A percentile compares a stretch with the other conserved stretches of the same genome.
Conservation (phyloP, 1,284 basidiomycete species). For the Fomitopsis betulina region DNA sequence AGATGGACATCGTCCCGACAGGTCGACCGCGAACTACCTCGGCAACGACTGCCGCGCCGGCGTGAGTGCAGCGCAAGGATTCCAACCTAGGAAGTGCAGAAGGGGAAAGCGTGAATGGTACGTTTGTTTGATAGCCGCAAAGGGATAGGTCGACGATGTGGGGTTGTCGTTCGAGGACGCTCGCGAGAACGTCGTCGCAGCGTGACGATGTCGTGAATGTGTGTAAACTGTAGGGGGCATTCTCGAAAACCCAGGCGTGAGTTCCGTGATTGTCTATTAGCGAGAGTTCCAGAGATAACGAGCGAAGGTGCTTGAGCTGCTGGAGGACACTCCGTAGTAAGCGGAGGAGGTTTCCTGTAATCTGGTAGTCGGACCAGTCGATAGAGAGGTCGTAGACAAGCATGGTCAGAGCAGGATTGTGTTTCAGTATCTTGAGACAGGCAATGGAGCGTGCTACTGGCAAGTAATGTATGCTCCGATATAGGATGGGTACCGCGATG, state of each 20-base stretch:
- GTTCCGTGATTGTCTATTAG: constrained; percentile 29
- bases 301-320: constrained; percentile 33
- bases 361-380: constrained; percentile 31
- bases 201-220: constrained; percentile 49
- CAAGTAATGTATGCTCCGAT: constrained; percentile 39
- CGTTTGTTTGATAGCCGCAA: constrained; percentile 36
- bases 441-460: constrained; percentile 26
- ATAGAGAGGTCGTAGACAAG: constrained; percentile 42
- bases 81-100: constrained; percentile 43
- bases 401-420: constrained; percentile 27
- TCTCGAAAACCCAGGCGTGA: constrained; percentile 44
- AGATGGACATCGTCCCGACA: constrained; percentile 46
- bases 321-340: constrained; percentile 42
- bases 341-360: constrained; percentile 40
- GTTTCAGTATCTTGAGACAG: constrained; percentile 38
- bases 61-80: constrained; percentile 51
- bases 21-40: constrained; percentile 46
- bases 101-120: constrained; percentile 33
- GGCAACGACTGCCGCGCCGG: constrained; percentile 39
- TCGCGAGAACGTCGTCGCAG: constrained; percentile 40
- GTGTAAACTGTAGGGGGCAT: constrained; percentile 35
- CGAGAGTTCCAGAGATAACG: constrained; percentile 46
- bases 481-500: constrained; percentile 40
- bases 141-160: constrained; percentile 47
- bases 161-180: constrained; percentile 49